Conservation (phyloP, 345 rosid species). For the Fremontodendron californicum region DNA sequence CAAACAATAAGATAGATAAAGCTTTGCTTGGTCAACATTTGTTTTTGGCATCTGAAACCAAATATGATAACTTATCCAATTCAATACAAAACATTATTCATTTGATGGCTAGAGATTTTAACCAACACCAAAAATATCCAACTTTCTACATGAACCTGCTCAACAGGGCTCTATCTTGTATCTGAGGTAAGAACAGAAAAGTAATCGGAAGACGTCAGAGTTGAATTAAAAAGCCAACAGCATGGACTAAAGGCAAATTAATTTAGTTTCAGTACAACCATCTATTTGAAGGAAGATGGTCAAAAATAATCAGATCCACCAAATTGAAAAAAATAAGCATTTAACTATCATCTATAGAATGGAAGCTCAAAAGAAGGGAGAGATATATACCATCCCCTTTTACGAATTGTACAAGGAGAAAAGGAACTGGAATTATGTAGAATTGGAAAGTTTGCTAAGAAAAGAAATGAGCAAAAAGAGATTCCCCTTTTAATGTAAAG, state of each 20-base stretch:
- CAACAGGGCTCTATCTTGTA: conserved; percentile 7
- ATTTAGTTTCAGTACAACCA: background rate
- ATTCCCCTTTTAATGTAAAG: background rate
- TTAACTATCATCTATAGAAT: background rate
- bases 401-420: background rate
- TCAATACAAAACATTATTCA: too few species aligned
- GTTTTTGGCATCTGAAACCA: conserved; percentile 49
- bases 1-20: too few species aligned
- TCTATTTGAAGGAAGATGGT: background rate
- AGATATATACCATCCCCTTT: background rate
- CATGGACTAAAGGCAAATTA: background rate
- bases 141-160: conserved; percentile 23
- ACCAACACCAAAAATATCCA: conserved; percentile 14
- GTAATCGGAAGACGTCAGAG: background rate
- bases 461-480: background rate
- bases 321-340: background rate
- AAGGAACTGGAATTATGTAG: background rate
- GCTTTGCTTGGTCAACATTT: conserved; percentile 47
- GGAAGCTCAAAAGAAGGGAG: background rate
- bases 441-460: background rate
- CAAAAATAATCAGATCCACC: background rate
- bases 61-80: conserved; percentile 1
- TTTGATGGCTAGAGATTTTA: conserved; percentile 19
- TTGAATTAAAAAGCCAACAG: background rate
- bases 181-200: conserved; percentile 5